phyloP scores from a whole-genome alignment of 805 yeast genomes.

The Sugiyamaella smithiae region DNA sequence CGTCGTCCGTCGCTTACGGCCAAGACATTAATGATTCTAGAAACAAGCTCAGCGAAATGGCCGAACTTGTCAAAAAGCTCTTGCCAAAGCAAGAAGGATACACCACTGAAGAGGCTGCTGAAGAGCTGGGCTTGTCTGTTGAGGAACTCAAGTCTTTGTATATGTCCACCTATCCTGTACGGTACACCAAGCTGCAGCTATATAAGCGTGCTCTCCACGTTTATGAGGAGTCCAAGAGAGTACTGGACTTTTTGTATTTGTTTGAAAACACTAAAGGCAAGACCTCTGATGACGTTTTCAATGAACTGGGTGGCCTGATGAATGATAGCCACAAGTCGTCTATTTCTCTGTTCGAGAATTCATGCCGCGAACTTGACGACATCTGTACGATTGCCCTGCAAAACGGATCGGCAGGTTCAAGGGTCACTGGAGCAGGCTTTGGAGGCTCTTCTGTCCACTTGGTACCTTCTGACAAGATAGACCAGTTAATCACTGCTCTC shows the following conservation, averaged over 20 bases:
- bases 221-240: constrained; percentile 58
- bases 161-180: constrained; percentile 54
- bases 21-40: constrained; percentile 42
- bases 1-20: constrained; percentile 38
- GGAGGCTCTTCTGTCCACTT: constrained; percentile 74
- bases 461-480: constrained; percentile 44
- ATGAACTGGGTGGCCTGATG: constrained; percentile 53
- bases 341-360: constrained; percentile 48
- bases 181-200: constrained; percentile 53
- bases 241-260: constrained; percentile 47
- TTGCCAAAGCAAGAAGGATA: constrained; percentile 47
- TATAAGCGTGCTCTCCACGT: constrained; percentile 63
- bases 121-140: constrained; percentile 40
- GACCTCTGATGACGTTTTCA: constrained; percentile 37
- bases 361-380: constrained; percentile 52
- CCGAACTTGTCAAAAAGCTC: constrained; percentile 44
- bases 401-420: constrained; percentile 61
- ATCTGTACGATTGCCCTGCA: constrained; percentile 52
- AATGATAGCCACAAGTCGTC: constrained; percentile 58
- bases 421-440: constrained; percentile 80
- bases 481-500: constrained; percentile 42
- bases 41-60: constrained; percentile 41
- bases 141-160: constrained; percentile 46
- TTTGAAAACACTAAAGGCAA: constrained; percentile 31
- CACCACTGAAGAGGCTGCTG: constrained; percentile 48